Percentiles rank a stretch among this genome's conserved stretches.
These are phyloP conservation scores for Pyrenula massariospora DNA, from an alignment of 495 filamentous ascomycete genomes.

Conservation along the genomic window DNA sequence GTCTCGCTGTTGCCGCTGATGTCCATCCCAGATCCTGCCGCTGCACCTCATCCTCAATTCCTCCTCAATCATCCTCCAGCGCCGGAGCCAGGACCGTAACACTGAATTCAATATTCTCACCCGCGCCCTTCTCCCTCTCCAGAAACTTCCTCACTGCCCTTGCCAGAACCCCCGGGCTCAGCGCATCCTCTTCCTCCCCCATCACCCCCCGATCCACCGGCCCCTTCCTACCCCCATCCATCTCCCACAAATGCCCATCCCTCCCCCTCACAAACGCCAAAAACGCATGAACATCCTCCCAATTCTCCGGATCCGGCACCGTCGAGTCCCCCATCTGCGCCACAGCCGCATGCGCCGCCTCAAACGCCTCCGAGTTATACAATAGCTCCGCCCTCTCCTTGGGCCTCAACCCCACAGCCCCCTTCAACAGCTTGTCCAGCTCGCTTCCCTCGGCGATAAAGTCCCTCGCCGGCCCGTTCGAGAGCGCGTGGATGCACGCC, in stretches of 20 bases:
- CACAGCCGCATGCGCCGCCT: conserved; percentile 56
- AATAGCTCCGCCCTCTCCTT: conserved; percentile 48
- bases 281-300: conserved; percentile 56
- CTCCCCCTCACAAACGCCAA: conserved; percentile 66
- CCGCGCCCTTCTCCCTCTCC: not conserved
- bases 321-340: conserved; percentile 55
- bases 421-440: conserved; percentile 15
- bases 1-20: too few relatives aligned
- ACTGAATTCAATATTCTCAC: not conserved
- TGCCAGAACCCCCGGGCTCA: conserved; percentile 24
- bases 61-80: too few relatives aligned
- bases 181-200: conserved; percentile 51
- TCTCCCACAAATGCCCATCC: conserved; percentile 62
- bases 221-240: conserved; percentile 66
- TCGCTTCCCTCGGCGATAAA: conserved; percentile 22
- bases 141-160: not conserved
- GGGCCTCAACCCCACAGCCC: conserved; percentile 25
- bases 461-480: conserved; percentile 33
- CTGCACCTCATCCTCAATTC: too few relatives aligned
- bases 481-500: conserved; percentile 45
- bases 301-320: conserved; percentile 50
- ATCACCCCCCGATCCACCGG: conserved; percentile 60
- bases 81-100: not conserved
- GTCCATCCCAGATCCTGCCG: too few relatives aligned
- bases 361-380: conserved; percentile 55